Base-by-base conservation (phyloP, 2,329 filamentous ascomycete species). In the Microdochium bolleyi region DNA sequence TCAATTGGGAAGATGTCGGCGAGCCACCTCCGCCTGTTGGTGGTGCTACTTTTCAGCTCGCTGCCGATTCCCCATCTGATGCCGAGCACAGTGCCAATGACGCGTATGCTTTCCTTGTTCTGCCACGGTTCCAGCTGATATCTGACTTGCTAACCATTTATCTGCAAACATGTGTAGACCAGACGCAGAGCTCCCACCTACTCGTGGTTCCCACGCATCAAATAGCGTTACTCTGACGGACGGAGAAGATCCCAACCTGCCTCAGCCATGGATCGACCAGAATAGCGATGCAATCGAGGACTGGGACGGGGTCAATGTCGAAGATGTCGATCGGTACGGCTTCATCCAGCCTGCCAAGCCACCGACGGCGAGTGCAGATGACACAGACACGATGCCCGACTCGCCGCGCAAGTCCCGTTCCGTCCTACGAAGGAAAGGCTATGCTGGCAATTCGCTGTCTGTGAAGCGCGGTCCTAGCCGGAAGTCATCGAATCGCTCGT, bases 241-340 rank as follows among this genome's bases (percentile, higher is more conserved):
- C 19, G 41, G 41, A 5, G 41, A 46, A 11, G 41, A 46, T 22
- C 41, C 41, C 9, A 13, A 46, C 13, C 19, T 46, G 41, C 49
- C 34, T 61, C 51, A 63, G 68, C 55, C 62, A 64, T 60, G 68
- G 69, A 49, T 72, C 19, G 41, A 73, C 55, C 77, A 82, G 60
- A 67, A 78, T 41, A 79, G 79, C 14, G 79, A 81, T 49, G 80
- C 81, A 16, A 70, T 85, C 21, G 84, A 87, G 63, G 83, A 87
- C 61, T 87, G 82, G 83, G 79, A 85, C 60, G 80, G 86, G 58
- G 70, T 87, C 2, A 71, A 82, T 51, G 80, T 76, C 30, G 73
- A 71, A 50, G 78, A 83, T 63, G 79, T 87, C 56, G 84, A 87
- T 68, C 77, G 84, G 62, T 87, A 86, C 62, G 84, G 84, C 55